Evolutionary conservation across 2,329 filamentous ascomycete species (phyloP).

Genomic region (Cercospora sojina): DNA sequence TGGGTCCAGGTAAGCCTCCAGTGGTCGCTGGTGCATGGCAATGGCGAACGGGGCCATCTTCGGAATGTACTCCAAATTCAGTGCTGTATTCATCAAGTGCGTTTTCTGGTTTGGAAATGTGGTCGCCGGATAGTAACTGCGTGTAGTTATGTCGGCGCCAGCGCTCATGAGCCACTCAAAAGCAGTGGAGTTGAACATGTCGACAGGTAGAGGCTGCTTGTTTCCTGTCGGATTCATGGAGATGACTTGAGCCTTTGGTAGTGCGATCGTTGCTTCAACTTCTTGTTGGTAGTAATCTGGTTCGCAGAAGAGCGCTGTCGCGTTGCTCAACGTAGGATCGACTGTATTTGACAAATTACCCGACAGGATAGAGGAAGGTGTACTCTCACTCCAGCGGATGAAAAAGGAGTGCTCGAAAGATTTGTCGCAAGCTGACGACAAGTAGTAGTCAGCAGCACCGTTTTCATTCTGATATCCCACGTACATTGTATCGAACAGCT

Average conservation of each 20-base stretch:
- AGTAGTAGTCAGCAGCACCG: conserved; percentile 37
- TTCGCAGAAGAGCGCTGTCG: conserved; percentile 47
- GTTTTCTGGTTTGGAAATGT: conserved; percentile 27
- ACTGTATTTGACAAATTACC: no score
- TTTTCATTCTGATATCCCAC: conserved; percentile 46
- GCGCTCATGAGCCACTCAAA: conserved; percentile 42
- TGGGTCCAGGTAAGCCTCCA: conserved; percentile 40
- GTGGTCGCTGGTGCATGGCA: conserved; percentile 27
- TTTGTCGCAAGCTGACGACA: conserved; percentile 36
- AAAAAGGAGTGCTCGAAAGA: conserved; percentile 44
- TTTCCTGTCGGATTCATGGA: conserved; percentile 21
- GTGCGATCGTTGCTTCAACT: conserved; percentile 44
- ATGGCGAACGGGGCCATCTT: conserved; percentile 45
- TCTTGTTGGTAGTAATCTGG: conserved; percentile 49
- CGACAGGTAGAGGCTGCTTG: conserved; percentile 29
- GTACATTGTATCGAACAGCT: conserved; percentile 40
- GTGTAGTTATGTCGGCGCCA: conserved; percentile 16
- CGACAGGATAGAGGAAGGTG: not conserved
- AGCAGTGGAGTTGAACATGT: conserved; percentile 35
- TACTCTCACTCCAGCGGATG: conserved; percentile 32
- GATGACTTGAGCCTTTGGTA: conserved; percentile 28
- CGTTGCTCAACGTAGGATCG: conserved; percentile 9
- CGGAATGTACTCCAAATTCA: conserved; percentile 30
- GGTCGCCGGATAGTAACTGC: conserved; percentile 26
- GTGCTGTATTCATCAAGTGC: conserved; percentile 24